phyloP scores from a whole-genome alignment of 306 rosid genomes.

The Prinsepia uniflora region DNA sequence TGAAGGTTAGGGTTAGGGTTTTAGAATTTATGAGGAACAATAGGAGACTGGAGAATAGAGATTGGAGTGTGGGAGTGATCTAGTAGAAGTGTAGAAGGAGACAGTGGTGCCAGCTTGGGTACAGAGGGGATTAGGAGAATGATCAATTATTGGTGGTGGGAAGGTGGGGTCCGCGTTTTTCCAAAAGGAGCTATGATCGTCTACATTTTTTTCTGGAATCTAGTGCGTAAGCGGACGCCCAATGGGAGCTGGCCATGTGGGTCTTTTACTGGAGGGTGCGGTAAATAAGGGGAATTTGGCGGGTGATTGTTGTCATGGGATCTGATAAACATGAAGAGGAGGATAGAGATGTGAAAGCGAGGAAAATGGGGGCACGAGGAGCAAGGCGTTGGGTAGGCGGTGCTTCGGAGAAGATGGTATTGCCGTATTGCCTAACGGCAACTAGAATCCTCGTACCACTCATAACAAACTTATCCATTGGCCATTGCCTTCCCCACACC shows the following conservation, averaged over 20 bases:
- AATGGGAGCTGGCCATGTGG: not conserved
- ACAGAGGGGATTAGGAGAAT: slow-evolving; percentile 53
- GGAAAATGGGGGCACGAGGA: not conserved
- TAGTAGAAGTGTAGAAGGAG: slow-evolving; percentile 11
- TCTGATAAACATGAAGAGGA: not conserved
- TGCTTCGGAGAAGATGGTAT: not conserved
- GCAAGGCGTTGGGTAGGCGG: not conserved
- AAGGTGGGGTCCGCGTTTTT: slow-evolving; percentile 21
- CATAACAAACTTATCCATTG: not conserved
- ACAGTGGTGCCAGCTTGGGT: slow-evolving; percentile 54
- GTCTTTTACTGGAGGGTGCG: not conserved
- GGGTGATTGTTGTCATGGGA: not conserved
- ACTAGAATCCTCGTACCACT: not conserved
- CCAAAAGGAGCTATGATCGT: not conserved
- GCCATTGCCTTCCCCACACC: too few relatives aligned
- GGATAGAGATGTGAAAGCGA: not conserved
- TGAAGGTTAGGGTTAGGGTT: slow-evolving; percentile 11
- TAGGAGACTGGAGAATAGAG: not conserved
- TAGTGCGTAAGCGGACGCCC: fast-evolving
- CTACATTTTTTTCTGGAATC: not conserved
- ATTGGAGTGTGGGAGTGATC: slow-evolving; percentile 7
- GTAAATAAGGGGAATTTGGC: not conserved
- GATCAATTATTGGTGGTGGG: slow-evolving; percentile 71
- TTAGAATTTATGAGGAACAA: not conserved
- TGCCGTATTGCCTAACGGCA: too few relatives aligned